Conservation (phyloP, 257 asterid species). For the Craterostigma plantagineum region DNA sequence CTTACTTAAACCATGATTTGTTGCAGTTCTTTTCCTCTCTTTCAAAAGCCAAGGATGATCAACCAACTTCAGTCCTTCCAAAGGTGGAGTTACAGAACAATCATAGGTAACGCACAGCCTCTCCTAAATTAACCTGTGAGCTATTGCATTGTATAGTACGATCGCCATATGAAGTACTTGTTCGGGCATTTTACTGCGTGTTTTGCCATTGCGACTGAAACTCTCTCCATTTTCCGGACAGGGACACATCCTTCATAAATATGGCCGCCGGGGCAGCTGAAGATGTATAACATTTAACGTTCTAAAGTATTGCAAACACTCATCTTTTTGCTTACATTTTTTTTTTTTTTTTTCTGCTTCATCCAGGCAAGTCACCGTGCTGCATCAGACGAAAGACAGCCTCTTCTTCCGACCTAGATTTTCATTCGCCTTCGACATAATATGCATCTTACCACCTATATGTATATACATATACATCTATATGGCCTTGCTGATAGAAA, state of each 20-base stretch:
- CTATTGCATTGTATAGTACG: background rate
- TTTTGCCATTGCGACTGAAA: background rate
- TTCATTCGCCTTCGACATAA: conserved; percentile 14
- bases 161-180: background rate
- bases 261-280: conserved; percentile 88
- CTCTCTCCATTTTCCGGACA: conserved; percentile 23
- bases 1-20: conserved; percentile 12
- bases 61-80: conserved; percentile 37
- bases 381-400: conserved; percentile 51
- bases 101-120: conserved; percentile 28
- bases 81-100: conserved; percentile 26
- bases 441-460: conserved; percentile 5
- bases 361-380: conserved; percentile 59
- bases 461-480: too few species aligned
- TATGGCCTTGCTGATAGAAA: too few species aligned
- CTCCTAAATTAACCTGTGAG: background rate
- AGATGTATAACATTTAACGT: conserved; percentile 29
- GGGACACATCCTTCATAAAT: conserved; percentile 58
- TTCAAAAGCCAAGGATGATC: conserved; percentile 78
- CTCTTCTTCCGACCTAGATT: conserved; percentile 56
- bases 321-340: conserved; percentile 1
- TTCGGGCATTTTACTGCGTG: background rate
- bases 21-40: conserved; percentile 86
- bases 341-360: conserved; percentile 12
- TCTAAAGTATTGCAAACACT: background rate